Evolutionary conservation across 257 asterid genomes (phyloP).

Genomic region (Solanum bukasovii): DNA sequence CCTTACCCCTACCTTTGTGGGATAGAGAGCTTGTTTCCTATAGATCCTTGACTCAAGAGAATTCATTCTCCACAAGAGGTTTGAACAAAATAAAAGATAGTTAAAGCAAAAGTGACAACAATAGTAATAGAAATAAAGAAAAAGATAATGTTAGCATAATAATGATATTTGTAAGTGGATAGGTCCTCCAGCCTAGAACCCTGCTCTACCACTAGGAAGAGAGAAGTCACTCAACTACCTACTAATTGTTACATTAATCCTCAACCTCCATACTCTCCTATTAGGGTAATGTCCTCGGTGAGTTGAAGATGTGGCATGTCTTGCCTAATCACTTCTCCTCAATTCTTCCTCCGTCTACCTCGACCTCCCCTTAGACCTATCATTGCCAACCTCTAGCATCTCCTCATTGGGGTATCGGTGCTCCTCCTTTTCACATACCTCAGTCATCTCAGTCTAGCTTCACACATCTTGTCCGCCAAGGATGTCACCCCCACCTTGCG

Average conservation of each 20-base stretch:
- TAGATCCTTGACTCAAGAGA: neutral
- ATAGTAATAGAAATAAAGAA: neutral
- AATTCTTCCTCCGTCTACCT: neutral
- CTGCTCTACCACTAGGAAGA: neutral
- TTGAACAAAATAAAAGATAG: neutral
- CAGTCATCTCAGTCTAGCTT: neutral
- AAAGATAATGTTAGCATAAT: neutral
- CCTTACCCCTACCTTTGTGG: neutral
- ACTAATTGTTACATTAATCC: neutral
- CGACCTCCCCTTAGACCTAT: neutral
- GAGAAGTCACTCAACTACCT: neutral
- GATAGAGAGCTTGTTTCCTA: neutral
- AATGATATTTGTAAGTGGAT: neutral
- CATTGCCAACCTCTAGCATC: neutral
- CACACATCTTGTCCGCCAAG: neutral
- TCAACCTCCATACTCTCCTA: neutral
- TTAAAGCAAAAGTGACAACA: neutral
- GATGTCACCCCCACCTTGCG: neutral
- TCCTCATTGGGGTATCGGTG: neutral
- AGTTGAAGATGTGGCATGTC: neutral
- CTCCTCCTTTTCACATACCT: neutral
- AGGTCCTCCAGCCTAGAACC: neutral
- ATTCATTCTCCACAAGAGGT: neutral
- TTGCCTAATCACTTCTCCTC: neutral
- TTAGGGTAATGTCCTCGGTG: neutral